A percentile compares a stretch with the other conserved stretches of the same genome.
Evolutionary conservation across 2,329 filamentous ascomycete species (phyloP).

Genomic region (Elsinoe perseae): DNA sequence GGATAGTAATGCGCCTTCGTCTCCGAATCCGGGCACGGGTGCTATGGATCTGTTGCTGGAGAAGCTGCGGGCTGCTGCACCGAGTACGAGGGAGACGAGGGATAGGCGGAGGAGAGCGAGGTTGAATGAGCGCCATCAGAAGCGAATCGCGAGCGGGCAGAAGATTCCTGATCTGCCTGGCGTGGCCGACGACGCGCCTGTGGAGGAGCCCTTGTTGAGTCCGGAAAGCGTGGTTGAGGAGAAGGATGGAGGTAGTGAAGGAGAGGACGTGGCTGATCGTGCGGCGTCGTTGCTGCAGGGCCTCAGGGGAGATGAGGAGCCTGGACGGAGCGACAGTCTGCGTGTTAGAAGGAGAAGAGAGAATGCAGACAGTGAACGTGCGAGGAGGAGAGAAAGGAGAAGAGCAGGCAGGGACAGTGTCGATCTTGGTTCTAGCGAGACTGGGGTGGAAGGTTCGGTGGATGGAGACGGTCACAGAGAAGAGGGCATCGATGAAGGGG

Average conservation of each 20-base stretch:
- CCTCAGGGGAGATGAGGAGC: constrained; percentile 54
- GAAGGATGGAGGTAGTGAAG: constrained; percentile 33
- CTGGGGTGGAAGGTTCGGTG: constrained; percentile 7
- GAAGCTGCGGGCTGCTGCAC: constrained; percentile 87
- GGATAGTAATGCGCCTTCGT: constrained; percentile 43
- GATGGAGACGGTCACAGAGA: constrained; percentile 19
- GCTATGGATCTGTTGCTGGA: constrained; percentile 95
- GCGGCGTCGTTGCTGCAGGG: constrained; percentile 78
- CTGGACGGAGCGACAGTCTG: constrained; percentile 29
- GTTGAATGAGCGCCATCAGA: constrained; percentile 83
- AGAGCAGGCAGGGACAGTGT: constrained; percentile 27
- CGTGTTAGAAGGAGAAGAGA: constrained; percentile 59
- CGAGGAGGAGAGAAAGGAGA: constrained; percentile 57
- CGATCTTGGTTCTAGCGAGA: constrained; percentile 26
- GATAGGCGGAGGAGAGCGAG: constrained; percentile 80
- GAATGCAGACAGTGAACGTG: constrained; percentile 71
- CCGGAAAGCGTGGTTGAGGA: constrained; percentile 25
- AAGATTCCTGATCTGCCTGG: constrained; percentile 61
- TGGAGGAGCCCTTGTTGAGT: constrained; percentile 21
- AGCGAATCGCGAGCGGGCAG: constrained; percentile 81
- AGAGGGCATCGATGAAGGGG: constrained; percentile 19
- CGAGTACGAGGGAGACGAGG: constrained; percentile 79
- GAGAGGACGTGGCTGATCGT: constrained; percentile 73
- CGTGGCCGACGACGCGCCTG: constrained; percentile 10
- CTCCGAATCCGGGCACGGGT: constrained; percentile 55